phyloP scores from a whole-genome alignment of 306 rosid species.

The Vigna unguiculata region DNA sequence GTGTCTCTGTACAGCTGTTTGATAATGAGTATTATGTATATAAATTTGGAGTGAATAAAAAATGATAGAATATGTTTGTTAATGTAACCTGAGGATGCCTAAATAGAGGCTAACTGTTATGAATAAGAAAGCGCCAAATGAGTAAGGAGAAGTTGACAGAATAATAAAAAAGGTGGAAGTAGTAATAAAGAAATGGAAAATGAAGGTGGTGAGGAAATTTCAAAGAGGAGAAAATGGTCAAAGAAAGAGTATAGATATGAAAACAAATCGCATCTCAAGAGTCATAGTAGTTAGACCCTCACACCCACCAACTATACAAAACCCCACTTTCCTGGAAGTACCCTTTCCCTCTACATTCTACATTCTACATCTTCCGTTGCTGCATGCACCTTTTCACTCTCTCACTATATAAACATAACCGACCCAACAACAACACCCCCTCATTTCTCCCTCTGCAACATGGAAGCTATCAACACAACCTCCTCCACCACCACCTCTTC shows the following conservation, averaged over 20 bases:
- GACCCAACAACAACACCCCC: not conserved
- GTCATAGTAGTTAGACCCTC: constrained; percentile 41
- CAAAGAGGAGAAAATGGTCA: constrained; percentile 50
- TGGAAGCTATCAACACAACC: constrained; percentile 59
- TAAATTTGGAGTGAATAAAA: too few relatives aligned
- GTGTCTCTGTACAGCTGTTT: constrained; percentile 34
- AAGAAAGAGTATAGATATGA: constrained; percentile 19
- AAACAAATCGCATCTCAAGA: constrained; percentile 38
- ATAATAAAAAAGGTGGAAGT: not conserved
- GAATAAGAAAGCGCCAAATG: not conserved
- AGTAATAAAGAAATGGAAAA: not conserved
- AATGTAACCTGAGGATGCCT: constrained; percentile 19
- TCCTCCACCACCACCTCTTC: constrained; percentile 67
- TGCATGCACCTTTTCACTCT: constrained; percentile 50
- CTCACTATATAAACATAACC: constrained; percentile 45
- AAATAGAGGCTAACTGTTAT: constrained; percentile 18
- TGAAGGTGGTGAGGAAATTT: constrained; percentile 40
- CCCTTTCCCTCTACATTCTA: constrained; percentile 41
- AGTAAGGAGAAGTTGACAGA: constrained; percentile 30
- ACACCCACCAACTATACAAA: constrained; percentile 54
- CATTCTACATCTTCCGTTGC: constrained; percentile 45
- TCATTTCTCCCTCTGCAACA: not conserved
- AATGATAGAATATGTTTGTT: not conserved
- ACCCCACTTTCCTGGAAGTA: constrained; percentile 71
- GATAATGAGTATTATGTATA: too few relatives aligned